Evolutionary conservation across 139 green algal genomes (phyloP), one percentile per base, ranked within the genome.

Genomic region (Cymbomonas tetramitiformis): DNA sequence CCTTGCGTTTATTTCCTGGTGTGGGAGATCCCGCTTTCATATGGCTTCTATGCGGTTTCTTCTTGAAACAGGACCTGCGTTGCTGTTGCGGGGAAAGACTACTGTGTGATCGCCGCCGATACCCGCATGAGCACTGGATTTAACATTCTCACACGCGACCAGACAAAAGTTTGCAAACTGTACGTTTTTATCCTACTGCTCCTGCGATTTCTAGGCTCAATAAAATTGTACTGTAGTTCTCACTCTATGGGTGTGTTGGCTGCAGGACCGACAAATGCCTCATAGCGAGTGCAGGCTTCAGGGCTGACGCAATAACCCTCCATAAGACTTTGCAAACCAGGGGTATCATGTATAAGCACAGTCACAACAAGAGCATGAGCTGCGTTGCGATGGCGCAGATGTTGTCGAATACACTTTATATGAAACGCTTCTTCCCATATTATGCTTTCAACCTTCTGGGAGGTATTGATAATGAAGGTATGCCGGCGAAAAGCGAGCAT

Each of bases 361-460:
- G 84, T 61, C 84, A 94, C 73, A 84, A 86, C 59, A 82, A 82
- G 66, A 72, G 80, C 50, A 96, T 99, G 84, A 77, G 69, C 44
- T 85, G 82, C 50, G 56, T 68, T 21, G 89, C 87, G 2, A 75
- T 85, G 25, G 89, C 92, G 1, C 92, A 98, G 82, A 82, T 95
- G 51, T 74, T 99, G 28, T 83, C 77, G 43, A 98, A 96, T 80
- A 99, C 90, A 51, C 58, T 76, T 10, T 79, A 79, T 43, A 72
- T 65, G 46, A 69, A 93, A 71, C 82, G 92, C 56, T 99, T 99
- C 83, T 98, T 99, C 68, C 92, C 92, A 2, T 97, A 94, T 74
- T 99, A 96, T 85, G 95, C 92, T 12, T 97, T 94, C 68, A 97
- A 95, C 77, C 64, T 98, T 21, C 72, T 78, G n/a, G 84, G 72